Base-by-base conservation (phyloP, 208 protist species). In the Wallacemonas sp. region DNA sequence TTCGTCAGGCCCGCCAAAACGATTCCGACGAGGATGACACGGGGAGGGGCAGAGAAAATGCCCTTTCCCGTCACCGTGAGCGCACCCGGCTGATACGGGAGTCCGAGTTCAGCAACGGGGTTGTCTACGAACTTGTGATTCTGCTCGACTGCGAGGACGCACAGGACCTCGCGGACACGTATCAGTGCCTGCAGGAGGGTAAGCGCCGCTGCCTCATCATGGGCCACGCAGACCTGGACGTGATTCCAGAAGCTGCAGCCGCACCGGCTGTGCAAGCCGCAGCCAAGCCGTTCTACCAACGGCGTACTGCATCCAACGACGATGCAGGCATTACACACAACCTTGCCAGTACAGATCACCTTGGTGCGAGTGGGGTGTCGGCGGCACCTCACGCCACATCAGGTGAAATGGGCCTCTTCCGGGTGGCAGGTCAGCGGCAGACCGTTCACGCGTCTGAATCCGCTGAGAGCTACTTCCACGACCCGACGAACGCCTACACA, bases 381-480 rank as follows among this genome's bases (percentile, higher is more conserved):
- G 59, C 45, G 66, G 14, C 47, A 42, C 14, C 2, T n/a, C 17
- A 11, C 2, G 27, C 39, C 11, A 4, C 26, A 31, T n/a, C 45
- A 1, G 39, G 58, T 9, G 36, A 9, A 6, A 67, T 88, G 66
- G 80, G 80, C 17, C 70, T 82, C 2, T 93, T 90, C 68, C 51
- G 77, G 49, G 64, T 67, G 30, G 64, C 69, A 9, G 86, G 86
- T 1, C 30, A 15, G 4, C 41, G 68, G 31, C 60, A 72, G 53
- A 87, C 79, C 21, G 68, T 95, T 36, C 87, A 84, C 51, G 75
- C 83, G 47, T 49, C 66, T 1, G 77, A 80, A 46, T 27, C 77
- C 21, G 81, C 90, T 0, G 90, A 96, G 30, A 92, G 82, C 39
- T 96, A 83, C 60, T 96, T 74, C 63, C 80, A 91, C 65, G 87